These are phyloP conservation scores for Amanita muscaria DNA, from an alignment of 768 basidiomycete species.

Conservation along the genomic window DNA sequence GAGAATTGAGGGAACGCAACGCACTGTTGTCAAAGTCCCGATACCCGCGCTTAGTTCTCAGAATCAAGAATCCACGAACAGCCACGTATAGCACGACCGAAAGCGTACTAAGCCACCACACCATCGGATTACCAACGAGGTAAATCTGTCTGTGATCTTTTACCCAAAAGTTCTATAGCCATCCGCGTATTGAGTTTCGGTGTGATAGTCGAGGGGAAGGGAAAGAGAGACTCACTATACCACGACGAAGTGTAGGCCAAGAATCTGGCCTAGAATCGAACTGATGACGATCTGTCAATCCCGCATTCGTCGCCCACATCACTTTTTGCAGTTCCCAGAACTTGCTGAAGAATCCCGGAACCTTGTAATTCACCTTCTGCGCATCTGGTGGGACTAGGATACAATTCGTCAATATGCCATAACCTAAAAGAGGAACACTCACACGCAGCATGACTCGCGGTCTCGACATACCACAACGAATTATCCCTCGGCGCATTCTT, in stretches of 20 bases:
- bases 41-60: constrained; percentile 87
- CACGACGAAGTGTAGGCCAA: constrained; percentile 88
- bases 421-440: constrained; percentile 22
- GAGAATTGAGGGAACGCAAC: constrained; percentile 18
- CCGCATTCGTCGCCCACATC: constrained; percentile 97
- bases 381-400: constrained; percentile 59
- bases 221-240: constrained; percentile 59
- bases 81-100: constrained; percentile 59
- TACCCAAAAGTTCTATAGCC: constrained; percentile 89
- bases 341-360: constrained; percentile 85
- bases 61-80: constrained; percentile 70
- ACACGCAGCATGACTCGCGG: constrained; percentile 64
- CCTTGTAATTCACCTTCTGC: constrained; percentile 79
- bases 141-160: constrained; percentile 95
- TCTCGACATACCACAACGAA: constrained; percentile 93
- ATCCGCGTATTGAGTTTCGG: background rate
- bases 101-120: constrained; percentile 83
- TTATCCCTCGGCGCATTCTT: constrained; percentile 89
- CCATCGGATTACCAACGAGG: constrained; percentile 86
- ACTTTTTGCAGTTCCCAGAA: constrained; percentile 88
- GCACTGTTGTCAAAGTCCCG: constrained; percentile 87
- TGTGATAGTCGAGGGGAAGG: too few relatives aligned
- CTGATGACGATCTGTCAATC: constrained; percentile 88
- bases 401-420: background rate
- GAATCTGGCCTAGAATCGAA: constrained; percentile 89